A percentile compares a stretch with the other conserved stretches of the same genome.
Evolutionary conservation across 2,329 filamentous ascomycete genomes (phyloP).

Genomic region (Sordariomycetes sp.): DNA sequence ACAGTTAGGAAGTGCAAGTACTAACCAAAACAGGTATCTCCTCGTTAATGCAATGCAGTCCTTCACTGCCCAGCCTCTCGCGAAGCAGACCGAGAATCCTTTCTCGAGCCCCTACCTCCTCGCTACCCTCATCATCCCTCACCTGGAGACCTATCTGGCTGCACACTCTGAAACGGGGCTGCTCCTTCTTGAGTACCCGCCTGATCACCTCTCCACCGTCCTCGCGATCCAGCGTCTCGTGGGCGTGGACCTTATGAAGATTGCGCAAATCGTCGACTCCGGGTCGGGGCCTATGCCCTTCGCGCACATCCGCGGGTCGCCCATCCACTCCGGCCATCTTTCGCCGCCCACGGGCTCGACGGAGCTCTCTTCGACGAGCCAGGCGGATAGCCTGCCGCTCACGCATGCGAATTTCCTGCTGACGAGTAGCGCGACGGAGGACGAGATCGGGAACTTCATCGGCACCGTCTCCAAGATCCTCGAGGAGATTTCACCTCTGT

Average conservation of each 20-base stretch:
- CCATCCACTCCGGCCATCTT: not conserved
- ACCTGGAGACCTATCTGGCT: constrained; percentile 49
- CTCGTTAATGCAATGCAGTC: constrained; percentile 50
- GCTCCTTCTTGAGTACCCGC: constrained; percentile 47
- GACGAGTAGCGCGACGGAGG: constrained; percentile 39
- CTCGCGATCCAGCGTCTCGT: constrained; percentile 47
- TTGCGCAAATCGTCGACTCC: constrained; percentile 44
- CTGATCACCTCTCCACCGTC: constrained; percentile 44
- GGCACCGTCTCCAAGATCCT: constrained; percentile 39
- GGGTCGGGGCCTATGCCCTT: constrained; percentile 11
- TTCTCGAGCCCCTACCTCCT: constrained; percentile 42
- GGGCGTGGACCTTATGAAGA: constrained; percentile 44
- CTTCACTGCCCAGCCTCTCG: constrained; percentile 38
- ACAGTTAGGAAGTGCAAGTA: not conserved
- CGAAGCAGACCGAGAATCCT: constrained; percentile 41
- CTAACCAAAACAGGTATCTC: constrained; percentile 34
- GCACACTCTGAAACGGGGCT: constrained; percentile 41
- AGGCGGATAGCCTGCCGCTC: constrained; percentile 19
- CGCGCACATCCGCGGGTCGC: not conserved
- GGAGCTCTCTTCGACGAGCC: constrained; percentile 9
- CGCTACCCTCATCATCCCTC: constrained; percentile 47
- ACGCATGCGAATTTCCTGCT: constrained; percentile 47
- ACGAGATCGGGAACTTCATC: constrained; percentile 43
- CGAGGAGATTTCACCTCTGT: constrained; percentile 22
- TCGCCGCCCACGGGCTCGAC: constrained; percentile 8